Evolutionary conservation across 495 filamentous ascomycete species (phyloP).

Genomic region (Letharia columbiana): DNA sequence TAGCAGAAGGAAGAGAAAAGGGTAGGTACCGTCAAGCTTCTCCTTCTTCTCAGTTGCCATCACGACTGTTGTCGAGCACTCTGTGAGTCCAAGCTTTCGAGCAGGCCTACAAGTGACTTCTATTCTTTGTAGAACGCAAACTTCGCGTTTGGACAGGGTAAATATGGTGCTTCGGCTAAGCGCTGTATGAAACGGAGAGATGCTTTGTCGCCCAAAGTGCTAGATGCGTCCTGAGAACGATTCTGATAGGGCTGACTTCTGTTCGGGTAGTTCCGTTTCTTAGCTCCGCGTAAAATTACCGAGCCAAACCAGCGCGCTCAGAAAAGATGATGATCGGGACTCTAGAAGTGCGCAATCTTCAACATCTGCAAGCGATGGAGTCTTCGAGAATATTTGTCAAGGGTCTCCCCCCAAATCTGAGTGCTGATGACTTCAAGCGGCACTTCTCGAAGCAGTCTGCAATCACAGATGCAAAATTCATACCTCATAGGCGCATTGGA

Average conservation of each 20-base stretch:
- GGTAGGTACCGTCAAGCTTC: slow-evolving; percentile 58
- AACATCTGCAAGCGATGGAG: slow-evolving; percentile 35
- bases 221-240: neutral
- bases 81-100: neutral
- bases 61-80: neutral
- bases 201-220: neutral
- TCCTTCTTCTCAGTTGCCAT: slow-evolving; percentile 53
- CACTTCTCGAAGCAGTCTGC: slow-evolving; percentile 71
- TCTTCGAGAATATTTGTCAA: slow-evolving; percentile 89
- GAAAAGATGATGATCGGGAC: neutral
- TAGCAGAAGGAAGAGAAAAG: neutral
- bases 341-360: neutral
- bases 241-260: neutral
- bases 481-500: slow-evolving; percentile 81
- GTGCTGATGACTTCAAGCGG: slow-evolving; percentile 72
- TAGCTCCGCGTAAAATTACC: slow-evolving; percentile 5
- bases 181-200: neutral
- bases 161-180: neutral
- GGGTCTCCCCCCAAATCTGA: slow-evolving; percentile 65
- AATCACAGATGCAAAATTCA: slow-evolving; percentile 84
- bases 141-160: neutral
- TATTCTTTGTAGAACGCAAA: neutral
- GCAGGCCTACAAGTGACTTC: neutral
- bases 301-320: neutral
- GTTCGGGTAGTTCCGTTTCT: neutral